Evolutionary conservation across 768 basidiomycete genomes (phyloP), one percentile per base, ranked within the genome.

Genomic region (Trametes cubensis): DNA sequence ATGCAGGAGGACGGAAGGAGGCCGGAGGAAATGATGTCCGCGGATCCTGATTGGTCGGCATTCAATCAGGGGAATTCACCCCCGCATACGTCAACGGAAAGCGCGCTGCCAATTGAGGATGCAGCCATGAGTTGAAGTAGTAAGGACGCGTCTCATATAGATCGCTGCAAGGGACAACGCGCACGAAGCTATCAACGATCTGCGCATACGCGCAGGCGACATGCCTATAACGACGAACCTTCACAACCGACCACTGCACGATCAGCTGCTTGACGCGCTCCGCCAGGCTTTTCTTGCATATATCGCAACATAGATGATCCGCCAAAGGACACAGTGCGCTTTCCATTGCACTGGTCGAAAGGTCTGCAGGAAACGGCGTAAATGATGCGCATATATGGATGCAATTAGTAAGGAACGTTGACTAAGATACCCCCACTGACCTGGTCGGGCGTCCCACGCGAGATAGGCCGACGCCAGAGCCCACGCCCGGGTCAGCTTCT

Each of bases 371-470:
- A 44, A 49, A 21, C 34, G 11, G 11, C 30, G 44, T n/a, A n/a
- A n/a, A 46, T 6, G 47, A 26, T 11, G 26, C 48, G 25, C 25
- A 49, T 25, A 54, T 25, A 20, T 11, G 28, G 18, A 13, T 14
- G 53, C 41, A 28, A 26, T 60, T 13, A 60, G 39, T 58, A n/a
- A 47, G 30, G 42, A 34, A 25, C 6, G 44, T 26, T 44, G 20
- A 28, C 28, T 3, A 28, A 28, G 7, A 28, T 28, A 7, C 28
- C 4, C n/a, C 28, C 4, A 28, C 28, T 28, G 28, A 91, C 89
- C 90, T 66, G 90, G 88, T 58, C 89, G 79, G 39, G 88, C 88
- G 73, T 92, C 90, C 90, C 90, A 92, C 11, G 88, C 88, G 7
- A 93, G 81, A 74, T 92, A 92, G 13, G 90, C 90, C 2, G 87